These are phyloP conservation scores for Arachis stenosperma DNA, from an alignment of 306 rosid species.

Conservation along the genomic window DNA sequence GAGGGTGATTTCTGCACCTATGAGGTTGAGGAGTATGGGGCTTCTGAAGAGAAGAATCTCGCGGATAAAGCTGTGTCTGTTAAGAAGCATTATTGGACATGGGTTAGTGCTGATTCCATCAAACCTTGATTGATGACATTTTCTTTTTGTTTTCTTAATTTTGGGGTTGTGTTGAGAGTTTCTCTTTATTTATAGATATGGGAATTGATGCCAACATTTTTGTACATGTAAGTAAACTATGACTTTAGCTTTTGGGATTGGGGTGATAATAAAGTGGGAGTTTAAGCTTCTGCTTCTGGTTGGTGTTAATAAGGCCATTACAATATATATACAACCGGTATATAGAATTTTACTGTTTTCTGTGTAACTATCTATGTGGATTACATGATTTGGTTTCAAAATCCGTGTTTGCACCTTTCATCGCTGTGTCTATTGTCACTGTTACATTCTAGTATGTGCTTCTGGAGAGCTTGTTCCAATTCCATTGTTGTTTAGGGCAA, in stretches of 20 bases:
- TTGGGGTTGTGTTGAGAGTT: conserved; percentile 1
- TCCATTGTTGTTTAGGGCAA: neutral
- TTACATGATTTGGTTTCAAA: conserved; percentile 28
- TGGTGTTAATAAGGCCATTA: conserved; percentile 33
- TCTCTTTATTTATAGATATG: conserved; percentile 24
- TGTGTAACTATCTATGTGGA: conserved; percentile 8
- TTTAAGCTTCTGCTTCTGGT: neutral
- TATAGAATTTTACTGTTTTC: conserved; percentile 13
- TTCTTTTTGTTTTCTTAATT: neutral
- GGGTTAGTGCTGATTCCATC: conserved; percentile 74
- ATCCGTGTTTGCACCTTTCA: neutral
- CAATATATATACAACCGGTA: neutral
- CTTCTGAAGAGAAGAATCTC: conserved; percentile 42
- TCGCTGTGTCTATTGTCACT: conserved; percentile 11
- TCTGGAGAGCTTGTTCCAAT: conserved; percentile 9
- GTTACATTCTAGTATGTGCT: conserved; percentile 15
- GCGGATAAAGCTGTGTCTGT: conserved; percentile 72
- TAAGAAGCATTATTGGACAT: conserved; percentile 91
- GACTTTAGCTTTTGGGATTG: conserved; percentile 29
- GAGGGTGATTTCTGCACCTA: conserved; percentile 78
- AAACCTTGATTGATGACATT: conserved; percentile 40
- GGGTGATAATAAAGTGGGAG: conserved; percentile 1
- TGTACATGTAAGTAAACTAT: conserved; percentile 28
- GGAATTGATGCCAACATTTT: conserved; percentile 21
- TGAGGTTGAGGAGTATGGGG: conserved; percentile 69